Evolutionary conservation across 2,329 filamentous ascomycete species (phyloP), one percentile per base, ranked within the genome.

Genomic region (Dactylellina cionopaga): DNA sequence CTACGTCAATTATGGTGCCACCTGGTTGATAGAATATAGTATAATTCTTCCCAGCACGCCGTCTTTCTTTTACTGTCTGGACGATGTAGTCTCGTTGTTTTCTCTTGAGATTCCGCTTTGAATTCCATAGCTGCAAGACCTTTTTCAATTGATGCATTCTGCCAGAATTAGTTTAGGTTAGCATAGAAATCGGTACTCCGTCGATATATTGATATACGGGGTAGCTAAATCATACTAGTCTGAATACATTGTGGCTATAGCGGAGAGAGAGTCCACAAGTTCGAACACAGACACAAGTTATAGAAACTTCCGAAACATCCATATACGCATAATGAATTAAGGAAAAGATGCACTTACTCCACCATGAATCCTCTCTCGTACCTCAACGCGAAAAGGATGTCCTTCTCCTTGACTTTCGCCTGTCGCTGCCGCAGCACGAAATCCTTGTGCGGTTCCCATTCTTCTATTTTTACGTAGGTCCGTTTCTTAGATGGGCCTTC

Each of bases 61-160:
- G 49, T n/a, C 11, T 19, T 64, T 71, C 66, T 15, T 71, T 71
- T 4, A 71, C 66, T 3, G 47, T 64, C 19, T 71, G 49, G 25
- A 71, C 66, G 15, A 71, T 71, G 31, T 64, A 71, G 24, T 71
- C 66, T 10, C 66, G 25, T 25, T 71, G 66, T 44, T 59, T 71
- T 29, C 59, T 44, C 58, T 71, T 71, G 11, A 71, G 43, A 24
- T 71, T 71, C 29, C 66, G 44, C 33, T 63, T 71, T 5, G 66
- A 71, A 39, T 64, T 64, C 66, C 66, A 71, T 41, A 71, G 17
- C 29, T 71, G 66, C 54, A 71, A 44, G n/a, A 71, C 66, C 7
- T 71, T 71, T 24, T 71, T 71, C 66, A 71, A 58, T 22, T 71
- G 66, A 41, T 71, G 66, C 66, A 64, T 71, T 33, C 66, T 71